phyloP scores from a whole-genome alignment of 495 filamentous ascomycete genomes.

The Lepidopterella palustris region DNA sequence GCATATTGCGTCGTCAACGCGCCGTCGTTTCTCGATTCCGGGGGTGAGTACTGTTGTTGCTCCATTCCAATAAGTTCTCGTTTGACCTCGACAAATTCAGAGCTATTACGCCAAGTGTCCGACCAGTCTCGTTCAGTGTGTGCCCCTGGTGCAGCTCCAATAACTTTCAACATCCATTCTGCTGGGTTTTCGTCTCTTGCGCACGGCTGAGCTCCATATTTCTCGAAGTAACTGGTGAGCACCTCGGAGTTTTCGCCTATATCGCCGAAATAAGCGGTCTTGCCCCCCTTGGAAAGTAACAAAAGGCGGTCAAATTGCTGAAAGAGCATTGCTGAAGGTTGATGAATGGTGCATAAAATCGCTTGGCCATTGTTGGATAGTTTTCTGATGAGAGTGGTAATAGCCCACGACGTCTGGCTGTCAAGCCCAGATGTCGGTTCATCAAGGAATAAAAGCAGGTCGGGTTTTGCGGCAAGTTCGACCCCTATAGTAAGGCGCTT shows the following conservation, averaged over 20 bases:
- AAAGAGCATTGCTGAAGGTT: slow-evolving; percentile 82
- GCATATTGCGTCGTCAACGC: slow-evolving; percentile 25
- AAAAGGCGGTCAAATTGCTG: slow-evolving; percentile 80
- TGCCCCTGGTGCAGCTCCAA: slow-evolving; percentile 77
- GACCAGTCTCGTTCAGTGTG: slow-evolving; percentile 72
- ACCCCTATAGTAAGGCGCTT: slow-evolving; percentile 27
- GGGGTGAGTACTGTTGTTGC: slow-evolving; percentile 9
- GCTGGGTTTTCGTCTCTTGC: slow-evolving; percentile 72
- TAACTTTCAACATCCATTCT: slow-evolving; percentile 56
- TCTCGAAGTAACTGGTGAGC: slow-evolving; percentile 71
- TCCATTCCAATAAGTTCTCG: slow-evolving; percentile 57
- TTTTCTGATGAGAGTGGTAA: slow-evolving; percentile 67
- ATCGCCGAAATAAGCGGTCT: slow-evolving; percentile 83
- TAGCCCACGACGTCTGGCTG: slow-evolving; percentile 38
- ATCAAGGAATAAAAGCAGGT: slow-evolving; percentile 27
- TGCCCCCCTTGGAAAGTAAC: slow-evolving; percentile 71
- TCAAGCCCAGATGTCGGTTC: slow-evolving; percentile 64
- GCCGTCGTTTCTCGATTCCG: slow-evolving; percentile 7
- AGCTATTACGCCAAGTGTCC: slow-evolving; percentile 63
- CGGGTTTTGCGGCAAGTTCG: slow-evolving; percentile 24
- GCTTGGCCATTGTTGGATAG: slow-evolving; percentile 75
- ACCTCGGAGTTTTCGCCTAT: slow-evolving; percentile 71
- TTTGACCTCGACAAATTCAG: slow-evolving; percentile 35
- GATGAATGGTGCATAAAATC: slow-evolving; percentile 87
- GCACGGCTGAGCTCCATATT: slow-evolving; percentile 65